Conservation (phyloP, 2,329 filamentous ascomycete species). For the Truncatella angustata region DNA sequence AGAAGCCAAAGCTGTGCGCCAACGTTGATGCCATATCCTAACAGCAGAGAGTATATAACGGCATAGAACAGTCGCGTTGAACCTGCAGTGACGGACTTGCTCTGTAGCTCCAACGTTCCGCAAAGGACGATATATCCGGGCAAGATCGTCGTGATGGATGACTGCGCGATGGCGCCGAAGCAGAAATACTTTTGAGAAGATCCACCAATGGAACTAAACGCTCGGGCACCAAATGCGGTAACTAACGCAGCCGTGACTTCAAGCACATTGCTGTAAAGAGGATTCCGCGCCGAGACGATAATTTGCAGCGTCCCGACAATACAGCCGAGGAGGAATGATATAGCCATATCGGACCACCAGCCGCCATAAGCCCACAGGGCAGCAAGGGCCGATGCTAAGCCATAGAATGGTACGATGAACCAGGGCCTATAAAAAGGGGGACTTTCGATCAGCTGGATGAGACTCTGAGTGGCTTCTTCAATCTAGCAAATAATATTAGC, state of each 20-base stretch:
- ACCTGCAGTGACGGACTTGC: constrained; percentile 65
- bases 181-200: constrained; percentile 50
- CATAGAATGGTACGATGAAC: constrained; percentile 43
- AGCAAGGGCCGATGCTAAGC: constrained; percentile 68
- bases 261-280: constrained; percentile 66
- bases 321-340: constrained; percentile 69
- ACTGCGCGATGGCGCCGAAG: constrained; percentile 64
- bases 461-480: constrained; percentile 12
- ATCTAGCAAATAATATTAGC: not conserved
- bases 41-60: constrained; percentile 70
- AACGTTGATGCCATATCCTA: constrained; percentile 68
- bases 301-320: constrained; percentile 70
- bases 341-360: constrained; percentile 68
- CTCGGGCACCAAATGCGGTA: constrained; percentile 61
- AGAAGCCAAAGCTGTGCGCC: constrained; percentile 42
- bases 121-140: constrained; percentile 60
- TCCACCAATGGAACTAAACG: constrained; percentile 57
- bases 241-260: constrained; percentile 61
- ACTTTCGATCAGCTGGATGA: constrained; percentile 7
- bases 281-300: constrained; percentile 66
- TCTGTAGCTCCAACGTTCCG: constrained; percentile 62
- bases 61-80: constrained; percentile 74
- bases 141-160: constrained; percentile 64
- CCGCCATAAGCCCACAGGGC: constrained; percentile 75
- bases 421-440: constrained; percentile 13